phyloP scores from a whole-genome alignment of 768 basidiomycete genomes.

The Plicaturopsis crispa region DNA sequence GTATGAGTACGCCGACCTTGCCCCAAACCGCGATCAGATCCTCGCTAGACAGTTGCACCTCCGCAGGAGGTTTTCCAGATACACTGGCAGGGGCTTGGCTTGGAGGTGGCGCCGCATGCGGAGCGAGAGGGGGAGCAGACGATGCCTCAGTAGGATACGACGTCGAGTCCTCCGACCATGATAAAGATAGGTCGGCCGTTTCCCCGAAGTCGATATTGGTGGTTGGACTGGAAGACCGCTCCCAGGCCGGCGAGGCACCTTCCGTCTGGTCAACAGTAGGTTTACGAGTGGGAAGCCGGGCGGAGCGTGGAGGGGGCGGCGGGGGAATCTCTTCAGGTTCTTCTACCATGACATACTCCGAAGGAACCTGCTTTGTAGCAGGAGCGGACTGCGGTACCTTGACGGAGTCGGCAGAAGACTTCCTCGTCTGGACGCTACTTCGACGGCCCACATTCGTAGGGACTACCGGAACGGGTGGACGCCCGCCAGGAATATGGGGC shows the following conservation, averaged over 20 bases:
- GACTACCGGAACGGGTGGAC: constrained; percentile 29
- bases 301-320: constrained; percentile 33
- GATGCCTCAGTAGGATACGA: constrained; percentile 21
- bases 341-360: constrained; percentile 62
- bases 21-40: constrained; percentile 67
- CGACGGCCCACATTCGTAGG: constrained; percentile 31
- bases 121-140: constrained; percentile 17
- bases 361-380: constrained; percentile 18
- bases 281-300: constrained; percentile 23
- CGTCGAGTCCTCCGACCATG: constrained; percentile 57
- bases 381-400: constrained; percentile 1
- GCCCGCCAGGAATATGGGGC: constrained; percentile 25
- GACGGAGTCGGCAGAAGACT: constrained; percentile 25
- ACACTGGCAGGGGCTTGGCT: constrained; percentile 9
- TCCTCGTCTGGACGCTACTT: constrained; percentile 30
- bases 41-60: constrained; percentile 42
- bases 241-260: constrained; percentile 51
- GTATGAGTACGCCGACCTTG: constrained; percentile 67
- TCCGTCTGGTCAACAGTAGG: constrained; percentile 26
- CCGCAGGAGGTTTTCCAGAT: constrained; percentile 17
- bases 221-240: constrained; percentile 53
- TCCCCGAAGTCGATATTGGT: constrained; percentile 46
- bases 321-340: constrained; percentile 34
- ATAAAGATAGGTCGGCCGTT: constrained; percentile 43
- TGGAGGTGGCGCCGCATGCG: constrained; percentile 6